phyloP scores from a whole-genome alignment of 2,329 filamentous ascomycete species.

The Colletotrichum plurivorum region DNA sequence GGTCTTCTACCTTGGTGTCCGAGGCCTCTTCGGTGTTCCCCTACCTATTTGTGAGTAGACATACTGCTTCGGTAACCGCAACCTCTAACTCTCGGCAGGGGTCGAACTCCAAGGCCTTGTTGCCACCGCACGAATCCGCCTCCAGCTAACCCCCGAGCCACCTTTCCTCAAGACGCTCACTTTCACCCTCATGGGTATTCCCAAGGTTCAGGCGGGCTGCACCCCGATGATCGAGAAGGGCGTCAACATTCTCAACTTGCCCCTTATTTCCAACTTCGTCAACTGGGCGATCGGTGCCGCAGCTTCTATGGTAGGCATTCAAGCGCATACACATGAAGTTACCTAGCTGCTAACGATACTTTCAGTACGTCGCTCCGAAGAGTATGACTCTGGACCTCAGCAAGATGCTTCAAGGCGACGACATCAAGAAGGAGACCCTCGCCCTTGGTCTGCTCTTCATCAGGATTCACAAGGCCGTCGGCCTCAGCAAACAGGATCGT shows the following conservation, averaged over 20 bases:
- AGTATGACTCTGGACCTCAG: constrained; percentile 92
- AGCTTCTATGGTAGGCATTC: constrained; percentile 72
- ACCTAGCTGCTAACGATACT: constrained; percentile 1
- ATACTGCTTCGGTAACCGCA: constrained; percentile 42
- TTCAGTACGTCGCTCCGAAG: constrained; percentile 87
- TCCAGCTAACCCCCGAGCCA: constrained; percentile 86
- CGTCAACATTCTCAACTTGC: constrained; percentile 91
- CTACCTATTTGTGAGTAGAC: constrained; percentile 77
- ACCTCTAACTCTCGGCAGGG: constrained; percentile 68
- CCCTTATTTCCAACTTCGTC: constrained; percentile 95
- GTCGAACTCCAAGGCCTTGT: constrained; percentile 81
- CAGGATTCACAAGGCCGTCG: constrained; percentile 88
- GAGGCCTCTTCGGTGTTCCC: constrained; percentile 89
- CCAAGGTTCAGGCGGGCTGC: constrained; percentile 90
- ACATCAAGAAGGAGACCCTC: constrained; percentile 89
- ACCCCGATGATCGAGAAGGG: constrained; percentile 93
- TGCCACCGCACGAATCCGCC: constrained; percentile 76
- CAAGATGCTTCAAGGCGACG: constrained; percentile 91
- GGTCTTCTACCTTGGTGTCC: constrained; percentile 92
- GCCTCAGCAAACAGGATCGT: constrained; percentile 90
- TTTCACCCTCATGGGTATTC: constrained; percentile 93
- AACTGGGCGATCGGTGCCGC: constrained; percentile 94
- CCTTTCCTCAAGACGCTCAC: constrained; percentile 94
- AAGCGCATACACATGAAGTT: rapidly evolving
- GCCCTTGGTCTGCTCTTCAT: constrained; percentile 94